Evolutionary conservation across 805 yeast species (phyloP).

Genomic region (Saccharomycopsis vini): DNA sequence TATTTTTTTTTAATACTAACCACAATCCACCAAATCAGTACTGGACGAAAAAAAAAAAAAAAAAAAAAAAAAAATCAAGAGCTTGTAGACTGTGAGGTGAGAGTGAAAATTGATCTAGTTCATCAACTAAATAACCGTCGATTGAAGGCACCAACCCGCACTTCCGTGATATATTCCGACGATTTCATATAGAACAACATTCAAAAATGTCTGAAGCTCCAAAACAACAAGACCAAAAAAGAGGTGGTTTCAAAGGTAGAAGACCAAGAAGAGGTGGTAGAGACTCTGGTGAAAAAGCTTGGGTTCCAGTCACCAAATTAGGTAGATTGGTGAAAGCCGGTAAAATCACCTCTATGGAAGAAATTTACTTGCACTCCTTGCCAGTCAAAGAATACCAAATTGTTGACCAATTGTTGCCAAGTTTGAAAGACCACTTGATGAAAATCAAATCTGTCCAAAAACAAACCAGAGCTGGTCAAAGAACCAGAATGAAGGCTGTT

Average conservation of each 20-base stretch:
- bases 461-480: conserved; percentile 99
- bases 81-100: background rate
- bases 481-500: conserved; percentile 99
- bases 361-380: conserved; percentile 97
- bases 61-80: background rate
- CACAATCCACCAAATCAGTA: no score
- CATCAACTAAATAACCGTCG: conserved; percentile 28
- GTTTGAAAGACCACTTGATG: conserved; percentile 97
- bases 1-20: no score
- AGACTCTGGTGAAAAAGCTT: conserved; percentile 89
- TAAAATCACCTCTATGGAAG: conserved; percentile 92
- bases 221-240: no score
- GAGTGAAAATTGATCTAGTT: background rate
- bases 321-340: conserved; percentile 99
- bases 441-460: conserved; percentile 99
- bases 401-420: conserved; percentile 93
- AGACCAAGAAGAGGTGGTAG: conserved; percentile 59
- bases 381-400: conserved; percentile 99
- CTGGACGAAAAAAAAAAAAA: no score
- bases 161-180: conserved; percentile 45
- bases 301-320: conserved; percentile 99
- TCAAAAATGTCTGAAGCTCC: conserved; percentile 21
- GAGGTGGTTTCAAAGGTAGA: conserved; percentile 48
- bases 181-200: conserved; percentile 19
- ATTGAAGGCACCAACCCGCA: conserved; percentile 47